Percentiles rank a stretch among this genome's conserved stretches.
These are phyloP conservation scores for Penicillium corylophilum DNA, from an alignment of 2,329 filamentous ascomycete genomes.

Conservation along the genomic window DNA sequence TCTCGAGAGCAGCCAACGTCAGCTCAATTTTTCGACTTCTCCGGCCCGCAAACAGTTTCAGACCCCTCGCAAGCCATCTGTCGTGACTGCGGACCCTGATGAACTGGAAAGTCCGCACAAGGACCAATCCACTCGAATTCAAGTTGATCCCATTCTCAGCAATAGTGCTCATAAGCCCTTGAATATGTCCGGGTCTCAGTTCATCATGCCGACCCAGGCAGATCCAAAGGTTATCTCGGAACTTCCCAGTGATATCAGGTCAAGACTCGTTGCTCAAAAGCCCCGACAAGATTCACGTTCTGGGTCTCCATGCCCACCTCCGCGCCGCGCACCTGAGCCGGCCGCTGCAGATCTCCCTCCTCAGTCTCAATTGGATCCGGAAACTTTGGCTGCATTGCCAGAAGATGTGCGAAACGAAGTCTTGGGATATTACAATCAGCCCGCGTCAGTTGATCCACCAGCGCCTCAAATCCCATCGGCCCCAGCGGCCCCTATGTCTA, in stretches of 20 bases:
- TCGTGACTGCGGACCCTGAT: constrained; percentile 47
- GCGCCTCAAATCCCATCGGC: constrained; percentile 32
- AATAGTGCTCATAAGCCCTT: constrained; percentile 59
- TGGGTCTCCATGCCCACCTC: constrained; percentile 37
- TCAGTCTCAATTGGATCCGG: constrained; percentile 79
- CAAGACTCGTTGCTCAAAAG: constrained; percentile 65
- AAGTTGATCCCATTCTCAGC: constrained; percentile 32
- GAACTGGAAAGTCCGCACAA: constrained; percentile 46
- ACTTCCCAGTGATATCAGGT: constrained; percentile 78
- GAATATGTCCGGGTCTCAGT: constrained; percentile 84
- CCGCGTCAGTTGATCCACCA: constrained; percentile 17
- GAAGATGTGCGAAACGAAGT: constrained; percentile 84
- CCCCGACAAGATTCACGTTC: constrained; percentile 18
- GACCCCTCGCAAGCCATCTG: constrained; percentile 25
- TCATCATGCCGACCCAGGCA: constrained; percentile 77
- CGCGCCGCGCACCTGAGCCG: constrained; percentile 16
- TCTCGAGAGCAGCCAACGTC: constrained; percentile 73
- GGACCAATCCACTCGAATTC: constrained; percentile 31
- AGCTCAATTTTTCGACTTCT: constrained; percentile 65
- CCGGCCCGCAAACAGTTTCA: constrained; percentile 12
- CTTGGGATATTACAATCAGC: constrained; percentile 64
- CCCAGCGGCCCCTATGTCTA: constrained; percentile 47
- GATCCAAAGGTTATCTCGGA: constrained; percentile 81
- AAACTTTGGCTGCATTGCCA: constrained; percentile 79
- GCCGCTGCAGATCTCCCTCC: constrained; percentile 50